A percentile compares a stretch with the other conserved stretches of the same genome.
Evolutionary conservation across 2,329 filamentous ascomycete species (phyloP).

Genomic region (Penicillium sclerotiorum): DNA sequence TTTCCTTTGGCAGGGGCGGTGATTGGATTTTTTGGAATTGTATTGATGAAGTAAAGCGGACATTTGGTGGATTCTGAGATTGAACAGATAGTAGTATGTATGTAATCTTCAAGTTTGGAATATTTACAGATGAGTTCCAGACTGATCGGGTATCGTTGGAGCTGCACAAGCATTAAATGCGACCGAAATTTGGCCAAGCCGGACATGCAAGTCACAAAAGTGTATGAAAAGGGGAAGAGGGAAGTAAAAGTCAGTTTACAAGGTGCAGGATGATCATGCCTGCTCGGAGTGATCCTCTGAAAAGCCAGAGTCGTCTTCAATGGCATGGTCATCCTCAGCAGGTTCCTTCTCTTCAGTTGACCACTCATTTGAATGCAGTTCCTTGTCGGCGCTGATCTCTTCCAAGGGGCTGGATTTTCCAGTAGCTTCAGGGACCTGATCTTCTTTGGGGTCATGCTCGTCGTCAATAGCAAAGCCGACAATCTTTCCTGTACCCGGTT

Average conservation of each 20-base stretch:
- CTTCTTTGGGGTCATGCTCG: conserved; percentile 11
- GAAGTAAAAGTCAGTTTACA: neutral
- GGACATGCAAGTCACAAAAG: neutral
- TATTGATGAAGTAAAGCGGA: conserved; percentile 9
- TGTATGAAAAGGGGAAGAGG: neutral
- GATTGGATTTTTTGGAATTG: conserved; percentile 25
- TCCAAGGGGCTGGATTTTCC: conserved; percentile 27
- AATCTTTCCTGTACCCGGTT: conserved; percentile 41
- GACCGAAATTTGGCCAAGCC: neutral
- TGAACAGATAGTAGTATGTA: conserved; percentile 12
- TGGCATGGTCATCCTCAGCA: conserved; percentile 16
- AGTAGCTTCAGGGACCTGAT: neutral
- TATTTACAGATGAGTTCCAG: conserved; percentile 7
- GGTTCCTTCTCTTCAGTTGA: conserved; percentile 37
- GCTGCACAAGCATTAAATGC: neutral
- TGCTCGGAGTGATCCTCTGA: conserved; percentile 1
- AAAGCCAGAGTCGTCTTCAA: conserved; percentile 7
- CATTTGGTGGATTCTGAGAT: neutral
- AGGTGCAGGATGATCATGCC: neutral
- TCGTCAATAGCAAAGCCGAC: conserved; percentile 45
- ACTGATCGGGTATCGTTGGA: neutral
- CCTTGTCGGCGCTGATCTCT: conserved; percentile 35
- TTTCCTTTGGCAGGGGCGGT: conserved; percentile 29
- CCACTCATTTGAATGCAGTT: conserved; percentile 42
- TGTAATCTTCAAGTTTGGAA: no score